phyloP scores from a whole-genome alignment of 306 rosid species.

The Arachis stenosperma region DNA sequence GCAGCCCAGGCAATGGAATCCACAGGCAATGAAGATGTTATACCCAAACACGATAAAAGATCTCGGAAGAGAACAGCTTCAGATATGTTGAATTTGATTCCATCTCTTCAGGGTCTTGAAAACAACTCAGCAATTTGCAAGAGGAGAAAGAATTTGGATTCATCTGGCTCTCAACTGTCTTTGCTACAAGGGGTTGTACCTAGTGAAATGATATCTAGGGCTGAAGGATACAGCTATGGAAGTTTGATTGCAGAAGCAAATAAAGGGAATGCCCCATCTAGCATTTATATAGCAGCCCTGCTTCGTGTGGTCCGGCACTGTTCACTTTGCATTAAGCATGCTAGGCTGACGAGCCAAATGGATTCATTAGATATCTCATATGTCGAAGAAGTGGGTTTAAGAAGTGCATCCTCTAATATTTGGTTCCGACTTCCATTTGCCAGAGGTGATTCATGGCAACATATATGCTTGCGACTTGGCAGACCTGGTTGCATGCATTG shows the following conservation, averaged over 20 bases:
- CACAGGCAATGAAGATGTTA: slow-evolving; percentile 50
- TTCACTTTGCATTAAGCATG: slow-evolving; percentile 90
- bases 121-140: slow-evolving; percentile 52
- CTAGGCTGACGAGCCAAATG: slow-evolving; percentile 97
- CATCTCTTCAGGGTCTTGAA: slow-evolving; percentile 75
- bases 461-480: slow-evolving; percentile 93
- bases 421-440: slow-evolving; percentile 95
- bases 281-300: slow-evolving; percentile 85
- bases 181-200: slow-evolving; percentile 56
- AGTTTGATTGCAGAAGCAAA: slow-evolving; percentile 84
- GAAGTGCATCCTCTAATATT: slow-evolving; percentile 83
- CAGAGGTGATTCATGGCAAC: slow-evolving; percentile 92
- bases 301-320: slow-evolving; percentile 96
- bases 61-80: slow-evolving; percentile 77
- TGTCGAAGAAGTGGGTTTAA: slow-evolving; percentile 92
- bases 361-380: slow-evolving; percentile 86
- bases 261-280: slow-evolving; percentile 85
- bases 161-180: slow-evolving; percentile 47
- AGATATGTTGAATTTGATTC: slow-evolving; percentile 77
- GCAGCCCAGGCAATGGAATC: slow-evolving; percentile 78
- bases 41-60: slow-evolving; percentile 61
- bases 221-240: slow-evolving; percentile 69
- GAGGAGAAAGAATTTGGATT: slow-evolving; percentile 69
- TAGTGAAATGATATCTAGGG: slow-evolving; percentile 58
- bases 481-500: slow-evolving; percentile 96